These are phyloP conservation scores for Haberlea rhodopensis DNA, from an alignment of 257 asterid species.

Conservation along the genomic window DNA sequence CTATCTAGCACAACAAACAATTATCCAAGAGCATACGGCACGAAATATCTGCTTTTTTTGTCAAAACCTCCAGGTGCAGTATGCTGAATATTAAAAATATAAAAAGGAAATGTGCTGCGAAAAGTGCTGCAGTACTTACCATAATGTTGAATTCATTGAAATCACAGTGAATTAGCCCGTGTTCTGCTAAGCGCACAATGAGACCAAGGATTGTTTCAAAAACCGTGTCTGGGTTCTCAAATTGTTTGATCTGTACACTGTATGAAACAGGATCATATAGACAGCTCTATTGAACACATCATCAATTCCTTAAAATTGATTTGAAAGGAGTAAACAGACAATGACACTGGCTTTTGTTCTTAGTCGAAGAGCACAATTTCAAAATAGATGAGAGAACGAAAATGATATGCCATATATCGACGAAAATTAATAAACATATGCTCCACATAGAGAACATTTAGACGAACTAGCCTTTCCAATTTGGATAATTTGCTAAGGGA, in stretches of 20 bases:
- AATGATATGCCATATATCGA: not conserved
- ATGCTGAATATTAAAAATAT: constrained; percentile 9
- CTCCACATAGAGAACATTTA: constrained; percentile 4
- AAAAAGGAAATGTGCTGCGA: constrained; percentile 9
- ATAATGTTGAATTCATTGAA: constrained; percentile 92
- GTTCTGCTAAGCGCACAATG: constrained; percentile 89
- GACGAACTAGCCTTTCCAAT: not conserved
- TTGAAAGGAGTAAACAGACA: not conserved
- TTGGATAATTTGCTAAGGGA: not conserved
- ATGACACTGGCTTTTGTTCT: not conserved
- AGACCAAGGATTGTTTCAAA: constrained; percentile 78
- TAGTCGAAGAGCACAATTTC: not conserved
- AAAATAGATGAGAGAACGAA: not conserved
- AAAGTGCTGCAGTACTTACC: constrained; percentile 46
- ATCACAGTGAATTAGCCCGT: constrained; percentile 96
- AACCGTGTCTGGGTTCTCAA: constrained; percentile 71
- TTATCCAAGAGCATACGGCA: too few species aligned
- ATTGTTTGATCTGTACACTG: constrained; percentile 91
- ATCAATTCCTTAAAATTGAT: not conserved
- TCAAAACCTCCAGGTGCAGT: too few species aligned
- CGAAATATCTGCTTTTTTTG: too few species aligned
- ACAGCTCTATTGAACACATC: constrained; percentile 20
- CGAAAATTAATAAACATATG: not conserved
- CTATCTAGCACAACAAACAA: too few species aligned
- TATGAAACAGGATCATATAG: constrained; percentile 19